Evolutionary conservation across 495 filamentous ascomycete species (phyloP), one percentile per base, ranked within the genome.

Genomic region (Penicillium nucicola): DNA sequence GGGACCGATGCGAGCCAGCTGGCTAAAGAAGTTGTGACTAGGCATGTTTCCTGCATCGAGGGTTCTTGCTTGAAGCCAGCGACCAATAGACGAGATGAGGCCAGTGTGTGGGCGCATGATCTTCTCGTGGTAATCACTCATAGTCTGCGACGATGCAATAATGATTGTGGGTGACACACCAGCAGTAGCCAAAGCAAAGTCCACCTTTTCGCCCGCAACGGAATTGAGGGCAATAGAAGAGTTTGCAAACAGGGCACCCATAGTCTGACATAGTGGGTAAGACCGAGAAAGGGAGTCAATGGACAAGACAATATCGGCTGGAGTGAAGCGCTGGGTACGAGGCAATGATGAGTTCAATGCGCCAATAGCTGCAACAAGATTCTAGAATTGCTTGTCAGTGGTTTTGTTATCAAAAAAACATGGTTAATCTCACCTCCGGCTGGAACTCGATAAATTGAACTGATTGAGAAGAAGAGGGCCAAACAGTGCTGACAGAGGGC

Each of bases 201-300:
- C 83, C 2, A 85, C 78, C 25, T 78, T 78, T 19, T 78, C 74
- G 7, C 87, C 83, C 28, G 89, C 87, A 17, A 93, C 90, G 2
- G 90, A 90, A 62, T 89, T 97, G 53, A 99, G 80, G 20, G 92
- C 93, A 15, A 97, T 75, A 0, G 90, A 90, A 31, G 89, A 80
- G 59, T 92, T 90, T 18, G 82, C 86, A 66, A 79, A 92, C 5
- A 99, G 80, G 0, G 92, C 91, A 18, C 85, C 84, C 51, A 97
- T 77, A 13, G 90, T 89, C 42, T 91, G 78, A 39, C 84, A 80
- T 13, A 97, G 80, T 2, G 89, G 79, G 67, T 95, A 95, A 0
- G 84, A 83, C 38, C 84, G 77, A 2, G 85, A 85, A 18, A 97
- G 83, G 2, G 87, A 84, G 53, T 92, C 89, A 33, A 89, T 89